Base-by-base conservation (phyloP, 331 rosid species). In the Malus hybrid region DNA sequence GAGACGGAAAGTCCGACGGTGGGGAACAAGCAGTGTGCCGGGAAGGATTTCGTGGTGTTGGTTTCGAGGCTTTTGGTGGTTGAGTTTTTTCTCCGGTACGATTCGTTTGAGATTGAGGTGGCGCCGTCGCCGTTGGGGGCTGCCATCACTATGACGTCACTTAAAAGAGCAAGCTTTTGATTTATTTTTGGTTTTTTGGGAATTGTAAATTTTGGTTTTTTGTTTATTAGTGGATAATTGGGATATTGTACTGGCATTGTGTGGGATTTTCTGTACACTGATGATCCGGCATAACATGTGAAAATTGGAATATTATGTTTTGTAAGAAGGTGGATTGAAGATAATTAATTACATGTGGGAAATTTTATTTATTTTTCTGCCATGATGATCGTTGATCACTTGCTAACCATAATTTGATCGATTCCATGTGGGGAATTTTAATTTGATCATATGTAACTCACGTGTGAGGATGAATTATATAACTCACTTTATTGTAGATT, bases 31-130 rank as follows among this genome's bases (percentile, higher is more conserved):
- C 97, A 94, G 54, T 94, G 99, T 70, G 96, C 89, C 0, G 99
- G 99, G 0, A 94, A 94, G 70, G 96, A 90, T 67, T 87, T 94
- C 7, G 93, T 89, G 29, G 72, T 87, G 0, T 44, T 90, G 80
- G 73, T 82, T 15, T 67, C 97, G 0, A 81, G 99, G 69, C 84
- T 94, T 24, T 56, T 94, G 7, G 89, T 94, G 7, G 96, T 89
- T 10, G 93, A 94, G 74, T n/a, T 92, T 11, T 94, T 94, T 70
- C 83, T 83, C n/a, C 90, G 93, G 0, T 94, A 94, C 44, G 99
- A 94, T 62, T 84, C 97, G 1, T 85, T 90, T 31, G 90, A 85
- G 15, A 79, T 90, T 10, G 85, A 90, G 34, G 93, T 81, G 1
- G 85, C 67, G 0, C 2, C 60, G 3, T 80, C 93, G 3, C 28